phyloP scores from a whole-genome alignment of 805 yeast genomes.

The Lipomyces chichibuensis region DNA sequence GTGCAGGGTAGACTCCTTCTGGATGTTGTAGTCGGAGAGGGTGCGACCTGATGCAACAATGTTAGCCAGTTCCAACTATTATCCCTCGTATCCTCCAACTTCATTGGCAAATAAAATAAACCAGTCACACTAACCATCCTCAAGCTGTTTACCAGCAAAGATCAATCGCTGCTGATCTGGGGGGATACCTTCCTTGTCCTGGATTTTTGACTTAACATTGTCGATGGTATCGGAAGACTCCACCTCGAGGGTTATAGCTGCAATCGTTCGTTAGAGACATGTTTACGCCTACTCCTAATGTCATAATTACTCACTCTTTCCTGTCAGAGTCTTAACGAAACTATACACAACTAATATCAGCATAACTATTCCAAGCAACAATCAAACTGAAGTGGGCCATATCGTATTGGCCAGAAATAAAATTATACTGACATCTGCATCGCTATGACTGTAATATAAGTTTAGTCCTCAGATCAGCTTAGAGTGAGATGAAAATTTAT shows the following conservation, averaged over 20 bases:
- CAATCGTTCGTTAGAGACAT: background rate
- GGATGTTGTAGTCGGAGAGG: conserved; percentile 98
- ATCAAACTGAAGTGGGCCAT: background rate
- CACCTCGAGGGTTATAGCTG: conserved; percentile 87
- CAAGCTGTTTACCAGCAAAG: conserved; percentile 99
- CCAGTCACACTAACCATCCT: conserved; percentile 56
- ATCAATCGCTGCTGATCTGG: conserved; percentile 99
- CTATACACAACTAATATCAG: conserved; percentile 24
- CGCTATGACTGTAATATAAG: conserved; percentile 14
- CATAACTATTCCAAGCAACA: background rate
- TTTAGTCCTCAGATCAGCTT: background rate
- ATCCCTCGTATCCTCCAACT: background rate
- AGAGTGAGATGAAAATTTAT: background rate
- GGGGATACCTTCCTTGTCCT: conserved; percentile 99
- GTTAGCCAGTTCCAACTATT: background rate
- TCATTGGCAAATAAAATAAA: background rate
- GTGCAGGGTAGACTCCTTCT: conserved; percentile 98
- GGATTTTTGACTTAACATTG: conserved; percentile 98
- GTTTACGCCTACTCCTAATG: background rate
- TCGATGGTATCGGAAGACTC: conserved; percentile 98
- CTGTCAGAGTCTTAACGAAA: conserved; percentile 46
- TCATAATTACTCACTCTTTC: conserved; percentile 40
- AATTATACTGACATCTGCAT: conserved; percentile 34
- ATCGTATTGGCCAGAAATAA: background rate
- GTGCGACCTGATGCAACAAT: conserved; percentile 73